Base-by-base conservation (phyloP, 192 early-diverging fungal species). In the Coemansia interrupta region DNA sequence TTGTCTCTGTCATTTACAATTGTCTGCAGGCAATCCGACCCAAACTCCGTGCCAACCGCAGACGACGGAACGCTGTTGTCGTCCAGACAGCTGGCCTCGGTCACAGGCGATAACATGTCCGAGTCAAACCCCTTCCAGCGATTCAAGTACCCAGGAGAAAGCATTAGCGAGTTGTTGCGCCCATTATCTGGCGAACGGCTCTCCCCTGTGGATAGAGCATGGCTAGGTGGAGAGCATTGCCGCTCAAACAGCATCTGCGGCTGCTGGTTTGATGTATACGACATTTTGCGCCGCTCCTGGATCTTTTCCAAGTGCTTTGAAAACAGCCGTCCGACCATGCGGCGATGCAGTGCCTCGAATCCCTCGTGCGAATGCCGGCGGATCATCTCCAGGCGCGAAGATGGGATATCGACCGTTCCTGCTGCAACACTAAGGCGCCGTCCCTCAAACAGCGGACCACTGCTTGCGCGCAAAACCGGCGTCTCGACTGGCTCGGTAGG, bases 371-470 rank as follows among this genome's bases (percentile, higher is more conserved):
- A 74, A 53, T 80, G 78, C 17, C 78, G 44, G 28, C 71, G 78
- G 29, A 72, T 80, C 43, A 64, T 71, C 51, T 80, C 78, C 22
- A 72, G 23, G 18, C 67, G 64, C 17, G 64, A 56, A 1, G 64
- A 64, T 15, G 78, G 78, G n/a, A 80, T 71, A n/a, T 80, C 78
- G 3, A 80, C 66, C 1, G 78, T 74, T 19, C 78, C 78, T 0
- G 78, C 72, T 14, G 78, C 78, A 54, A 80, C 59, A 36, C 78
- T 80, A 19, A 80, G 68, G 3, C 78, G 63, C 14, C 78, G 68
- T 15, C 62, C 72, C 44, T 66, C 72, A 5, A 62, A 68, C 32
- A 63, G 48, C 9, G 60, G 38, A 19, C 66, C 61, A 20, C 59
- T 59, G 47, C 39, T 54, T 26, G 61, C 50, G 17, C 50, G 63